Conservation (phyloP, 1,284 basidiomycete species). For the Sutorius eximius region DNA sequence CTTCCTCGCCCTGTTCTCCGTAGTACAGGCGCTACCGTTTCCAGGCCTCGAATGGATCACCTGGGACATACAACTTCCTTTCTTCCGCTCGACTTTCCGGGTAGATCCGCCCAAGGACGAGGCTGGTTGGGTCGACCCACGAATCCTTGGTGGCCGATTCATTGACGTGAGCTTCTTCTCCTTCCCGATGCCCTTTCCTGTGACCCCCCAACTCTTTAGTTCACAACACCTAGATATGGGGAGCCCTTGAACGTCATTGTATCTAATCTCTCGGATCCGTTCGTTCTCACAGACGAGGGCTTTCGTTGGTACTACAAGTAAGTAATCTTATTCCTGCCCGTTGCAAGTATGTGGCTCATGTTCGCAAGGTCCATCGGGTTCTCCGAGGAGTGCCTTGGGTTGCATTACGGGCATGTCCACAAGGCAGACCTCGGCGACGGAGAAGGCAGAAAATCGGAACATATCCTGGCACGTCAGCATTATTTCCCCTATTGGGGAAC, state of each 20-base stretch:
- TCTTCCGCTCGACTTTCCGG: slow-evolving; percentile 5
- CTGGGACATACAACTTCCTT: slow-evolving; percentile 16
- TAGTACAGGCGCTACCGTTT: slow-evolving; percentile 24
- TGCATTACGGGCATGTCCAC: slow-evolving; percentile 68
- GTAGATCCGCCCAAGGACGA: slow-evolving; percentile 20
- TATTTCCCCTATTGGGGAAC: slow-evolving; percentile 67
- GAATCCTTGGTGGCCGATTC: slow-evolving; percentile 64
- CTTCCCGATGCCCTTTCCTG: neutral
- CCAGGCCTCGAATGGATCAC: slow-evolving; percentile 4
- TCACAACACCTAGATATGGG: slow-evolving; percentile 60
- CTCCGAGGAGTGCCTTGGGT: slow-evolving; percentile 70
- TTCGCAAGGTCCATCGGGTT: slow-evolving; percentile 69
- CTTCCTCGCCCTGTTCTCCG: slow-evolving; percentile 17
- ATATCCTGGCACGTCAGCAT: slow-evolving; percentile 64
- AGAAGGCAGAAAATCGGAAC: slow-evolving; percentile 59
- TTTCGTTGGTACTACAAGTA: slow-evolving; percentile 61
- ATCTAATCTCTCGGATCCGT: slow-evolving; percentile 63
- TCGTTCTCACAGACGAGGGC: slow-evolving; percentile 64
- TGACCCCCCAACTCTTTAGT: slow-evolving; percentile 42
- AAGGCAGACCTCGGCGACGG: slow-evolving; percentile 74
- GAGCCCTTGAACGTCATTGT: slow-evolving; percentile 71
- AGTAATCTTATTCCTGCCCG: slow-evolving; percentile 1
- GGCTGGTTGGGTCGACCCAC: slow-evolving; percentile 68
- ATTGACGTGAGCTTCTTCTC: slow-evolving; percentile 58
- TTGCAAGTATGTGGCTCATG: neutral